Percentiles rank a stretch among this genome's conserved stretches.
Evolutionary conservation across 2,329 filamentous ascomycete species (phyloP).

Genomic region (Cyanodermella asteris): DNA sequence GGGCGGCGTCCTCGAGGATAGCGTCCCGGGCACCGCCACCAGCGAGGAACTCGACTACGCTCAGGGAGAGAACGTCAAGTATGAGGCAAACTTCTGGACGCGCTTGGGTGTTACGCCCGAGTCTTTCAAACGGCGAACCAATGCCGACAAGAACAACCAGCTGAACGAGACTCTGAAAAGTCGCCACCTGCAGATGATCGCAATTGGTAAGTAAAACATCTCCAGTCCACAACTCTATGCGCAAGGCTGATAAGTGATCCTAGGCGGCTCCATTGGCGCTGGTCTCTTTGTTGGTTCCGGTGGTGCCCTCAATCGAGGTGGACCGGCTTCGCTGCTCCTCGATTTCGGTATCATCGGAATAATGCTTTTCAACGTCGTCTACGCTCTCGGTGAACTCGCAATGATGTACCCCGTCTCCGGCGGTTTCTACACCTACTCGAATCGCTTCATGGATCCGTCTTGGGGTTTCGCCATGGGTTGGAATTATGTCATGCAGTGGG

Average conservation of each 20-base stretch:
- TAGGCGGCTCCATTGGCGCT: slow-evolving; percentile 17
- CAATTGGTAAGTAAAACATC: slow-evolving; percentile 14
- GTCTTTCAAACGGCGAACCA: no score
- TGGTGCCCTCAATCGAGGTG: slow-evolving; percentile 15
- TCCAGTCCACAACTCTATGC: background rate
- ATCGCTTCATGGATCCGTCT: slow-evolving; percentile 38
- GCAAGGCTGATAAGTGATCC: background rate
- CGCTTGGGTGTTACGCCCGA: no score
- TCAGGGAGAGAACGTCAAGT: no score
- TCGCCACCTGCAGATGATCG: slow-evolving; percentile 20
- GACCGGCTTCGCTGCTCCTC: slow-evolving; percentile 10
- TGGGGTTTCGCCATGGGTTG: slow-evolving; percentile 27
- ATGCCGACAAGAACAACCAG: no score
- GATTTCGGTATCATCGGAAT: slow-evolving; percentile 10
- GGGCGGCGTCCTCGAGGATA: no score
- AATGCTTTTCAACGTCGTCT: slow-evolving; percentile 37
- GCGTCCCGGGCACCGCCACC: no score
- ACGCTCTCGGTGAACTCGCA: slow-evolving; percentile 38
- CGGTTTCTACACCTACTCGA: slow-evolving; percentile 39
- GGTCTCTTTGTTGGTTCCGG: slow-evolving; percentile 21
- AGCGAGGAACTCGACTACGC: no score
- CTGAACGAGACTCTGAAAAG: slow-evolving; percentile 13
- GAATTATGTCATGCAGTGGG: slow-evolving; percentile 62
- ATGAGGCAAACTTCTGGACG: no score
- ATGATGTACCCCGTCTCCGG: slow-evolving; percentile 41